These are phyloP conservation scores for Coniochaeta sp. DNA, from an alignment of 2,329 filamentous ascomycete genomes.

Conservation along the genomic window DNA sequence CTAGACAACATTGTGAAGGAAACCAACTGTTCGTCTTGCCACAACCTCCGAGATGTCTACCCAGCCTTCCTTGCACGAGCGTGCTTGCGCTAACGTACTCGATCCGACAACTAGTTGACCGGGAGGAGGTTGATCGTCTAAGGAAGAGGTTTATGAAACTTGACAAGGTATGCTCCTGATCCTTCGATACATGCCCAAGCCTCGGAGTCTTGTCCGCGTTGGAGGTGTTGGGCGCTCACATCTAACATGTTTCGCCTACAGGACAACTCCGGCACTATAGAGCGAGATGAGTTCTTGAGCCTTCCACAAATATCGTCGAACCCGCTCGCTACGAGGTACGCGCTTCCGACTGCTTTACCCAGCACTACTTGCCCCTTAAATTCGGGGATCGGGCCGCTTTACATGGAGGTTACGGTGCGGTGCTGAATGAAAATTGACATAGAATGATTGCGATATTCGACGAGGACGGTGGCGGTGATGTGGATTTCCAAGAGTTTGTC, in stretches of 20 bases:
- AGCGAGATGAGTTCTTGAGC: slow-evolving; percentile 95
- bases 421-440: slow-evolving; percentile 5
- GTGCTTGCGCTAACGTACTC: slow-evolving; percentile 4
- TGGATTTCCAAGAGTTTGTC: slow-evolving; percentile 98
- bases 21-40: slow-evolving; percentile 70
- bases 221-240: slow-evolving; percentile 1
- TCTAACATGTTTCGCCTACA: slow-evolving; percentile 24
- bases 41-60: not conserved
- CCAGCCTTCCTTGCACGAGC: not conserved
- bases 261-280: slow-evolving; percentile 98
- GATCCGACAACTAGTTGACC: slow-evolving; percentile 60
- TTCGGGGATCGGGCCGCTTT: not conserved
- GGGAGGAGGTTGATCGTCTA: slow-evolving; percentile 91
- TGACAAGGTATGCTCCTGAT: slow-evolving; percentile 66
- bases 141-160: slow-evolving; percentile 99
- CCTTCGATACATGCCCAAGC: not conserved
- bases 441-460: slow-evolving; percentile 99
- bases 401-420: not conserved
- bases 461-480: slow-evolving; percentile 93
- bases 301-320: slow-evolving; percentile 97
- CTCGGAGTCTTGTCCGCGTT: slow-evolving; percentile 2
- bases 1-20: slow-evolving; percentile 94
- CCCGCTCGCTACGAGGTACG: slow-evolving; percentile 85
- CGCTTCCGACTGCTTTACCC: not conserved
- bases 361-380: not conserved